Conservation (phyloP, 2,329 filamentous ascomycete genomes). For the Phyllosticta citribraziliensis region DNA sequence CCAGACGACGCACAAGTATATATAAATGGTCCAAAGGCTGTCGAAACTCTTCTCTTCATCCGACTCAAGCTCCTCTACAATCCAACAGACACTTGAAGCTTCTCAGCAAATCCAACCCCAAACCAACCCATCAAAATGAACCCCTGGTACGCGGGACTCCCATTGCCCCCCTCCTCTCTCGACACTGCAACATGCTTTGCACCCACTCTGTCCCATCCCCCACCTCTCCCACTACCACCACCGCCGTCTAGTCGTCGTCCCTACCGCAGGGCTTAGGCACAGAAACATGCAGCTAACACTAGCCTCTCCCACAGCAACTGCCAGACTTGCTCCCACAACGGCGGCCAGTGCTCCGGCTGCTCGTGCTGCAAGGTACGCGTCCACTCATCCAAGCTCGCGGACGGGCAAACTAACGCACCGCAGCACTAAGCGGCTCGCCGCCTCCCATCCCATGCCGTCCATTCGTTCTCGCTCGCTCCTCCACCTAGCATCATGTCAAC, state of each 20-base stretch:
- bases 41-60: neutral
- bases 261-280: neutral
- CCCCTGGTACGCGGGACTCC: conserved; percentile 12
- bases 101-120: neutral
- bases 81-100: neutral
- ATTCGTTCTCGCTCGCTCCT: neutral
- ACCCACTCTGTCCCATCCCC: neutral
- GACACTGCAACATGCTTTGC: neutral
- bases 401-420: neutral
- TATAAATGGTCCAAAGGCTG: neutral
- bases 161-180: neutral
- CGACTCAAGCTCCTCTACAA: neutral
- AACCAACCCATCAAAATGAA: conserved; percentile 11
- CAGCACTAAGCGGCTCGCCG: neutral
- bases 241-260: neutral
- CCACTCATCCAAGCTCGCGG: neutral
- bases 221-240: no score
- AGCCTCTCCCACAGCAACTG: conserved; percentile 12
- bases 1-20: neutral
- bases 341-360: conserved; percentile 22
- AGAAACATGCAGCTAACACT: neutral
- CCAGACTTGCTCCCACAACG: conserved; percentile 21
- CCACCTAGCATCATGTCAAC: neutral
- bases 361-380: conserved; percentile 20
- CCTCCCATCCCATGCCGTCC: neutral